Base-by-base conservation (phyloP, 768 basidiomycete species). In the Suillus lakei region DNA sequence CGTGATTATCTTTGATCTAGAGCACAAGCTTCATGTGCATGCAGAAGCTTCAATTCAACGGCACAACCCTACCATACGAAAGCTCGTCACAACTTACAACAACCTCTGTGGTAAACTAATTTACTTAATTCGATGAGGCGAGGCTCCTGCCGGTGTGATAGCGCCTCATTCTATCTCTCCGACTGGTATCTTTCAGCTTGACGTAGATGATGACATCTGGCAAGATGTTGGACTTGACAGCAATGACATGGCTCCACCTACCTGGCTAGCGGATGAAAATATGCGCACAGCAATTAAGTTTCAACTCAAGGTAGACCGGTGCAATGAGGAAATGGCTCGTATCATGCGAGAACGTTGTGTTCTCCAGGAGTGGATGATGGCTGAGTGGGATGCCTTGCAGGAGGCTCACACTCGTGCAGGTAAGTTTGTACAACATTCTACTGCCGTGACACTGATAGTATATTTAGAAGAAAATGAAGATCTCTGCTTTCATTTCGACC, bases 201-300 rank as follows among this genome's bases (percentile, higher is more conserved):
- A 80, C 70, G 76, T 81, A 30, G 78, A 79, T 70, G 76, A 78
- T 67, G 67, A 68, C 23, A 78, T 80, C 16, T 81, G 79, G 77
- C 71, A 77, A 55, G 74, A 78, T 61, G 23, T 70, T 62, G 77
- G 76, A 1, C 67, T 80, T 30, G 68, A 73, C 46, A n/a, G 4
- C 32, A 61, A 53, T 23, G 59, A 54, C 0, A 51, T 30, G 4
- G 61, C 63, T 9, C 71, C 72, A 30, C n/a, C n/a, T n/a, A n/a
- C n/a, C n/a, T n/a, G n/a, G n/a, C n/a, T n/a, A n/a, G n/a, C n/a
- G n/a, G n/a, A n/a, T n/a, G n/a, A n/a, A n/a, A n/a, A n/a, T n/a
- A n/a, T n/a, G n/a, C n/a, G n/a, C n/a, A n/a, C n/a, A n/a, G n/a
- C n/a, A n/a, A n/a, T n/a, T n/a, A n/a, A n/a, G n/a, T n/a, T n/a